These are phyloP conservation scores for Nitzschia inconspicua DNA, from an alignment of 108 stramenopile genomes.

Conservation along the genomic window DNA sequence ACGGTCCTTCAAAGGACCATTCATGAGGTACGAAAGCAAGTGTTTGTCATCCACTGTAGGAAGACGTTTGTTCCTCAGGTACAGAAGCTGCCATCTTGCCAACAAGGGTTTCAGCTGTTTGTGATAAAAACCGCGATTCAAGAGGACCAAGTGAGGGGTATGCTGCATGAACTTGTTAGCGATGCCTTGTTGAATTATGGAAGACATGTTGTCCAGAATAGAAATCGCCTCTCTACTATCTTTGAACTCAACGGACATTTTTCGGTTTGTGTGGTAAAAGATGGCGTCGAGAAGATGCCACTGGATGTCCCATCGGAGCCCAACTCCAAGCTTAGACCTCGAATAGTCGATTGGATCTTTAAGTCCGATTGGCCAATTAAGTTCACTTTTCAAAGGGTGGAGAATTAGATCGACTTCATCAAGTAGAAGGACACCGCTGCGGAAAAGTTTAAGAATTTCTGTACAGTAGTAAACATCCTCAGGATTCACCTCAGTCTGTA, in stretches of 20 bases:
- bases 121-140: slow-evolving; percentile 88
- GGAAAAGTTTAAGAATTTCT: slow-evolving; percentile 91
- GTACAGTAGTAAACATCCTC: slow-evolving; percentile 85
- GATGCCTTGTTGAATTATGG: slow-evolving; percentile 82
- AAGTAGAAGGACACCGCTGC: slow-evolving; percentile 83
- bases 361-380: slow-evolving; percentile 98
- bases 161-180: slow-evolving; percentile 77
- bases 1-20: slow-evolving; percentile 77
- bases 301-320: slow-evolving; percentile 95
- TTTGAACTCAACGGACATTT: slow-evolving; percentile 86
- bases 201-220: slow-evolving; percentile 78
- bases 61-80: slow-evolving; percentile 85
- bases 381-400: slow-evolving; percentile 97
- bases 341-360: slow-evolving; percentile 98
- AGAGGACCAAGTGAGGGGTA: slow-evolving; percentile 91
- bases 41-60: slow-evolving; percentile 90
- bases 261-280: slow-evolving; percentile 65
- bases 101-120: slow-evolving; percentile 83
- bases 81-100: slow-evolving; percentile 96
- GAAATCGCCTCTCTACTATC: slow-evolving; percentile 85
- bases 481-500: slow-evolving; percentile 72
- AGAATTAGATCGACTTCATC: slow-evolving; percentile 98
- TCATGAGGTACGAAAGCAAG: slow-evolving; percentile 89
- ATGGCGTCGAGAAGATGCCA: slow-evolving; percentile 93
- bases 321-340: slow-evolving; percentile 76